Conservation (phyloP, 1,284 basidiomycete species). For the Cryptococcus hybrid region DNA sequence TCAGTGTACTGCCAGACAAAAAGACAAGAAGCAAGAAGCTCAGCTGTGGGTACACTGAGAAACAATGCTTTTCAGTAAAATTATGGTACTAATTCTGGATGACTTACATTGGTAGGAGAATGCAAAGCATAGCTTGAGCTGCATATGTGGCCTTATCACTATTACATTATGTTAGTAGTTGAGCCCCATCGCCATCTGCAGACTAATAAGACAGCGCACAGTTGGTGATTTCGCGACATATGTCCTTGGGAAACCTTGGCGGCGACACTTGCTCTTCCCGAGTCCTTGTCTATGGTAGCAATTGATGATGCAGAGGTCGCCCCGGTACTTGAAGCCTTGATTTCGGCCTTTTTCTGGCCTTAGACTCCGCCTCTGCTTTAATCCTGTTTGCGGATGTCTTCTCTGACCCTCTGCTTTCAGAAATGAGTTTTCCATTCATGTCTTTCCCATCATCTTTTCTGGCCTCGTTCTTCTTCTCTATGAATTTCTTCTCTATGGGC, state of each 20-base stretch:
- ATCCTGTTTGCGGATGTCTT: conserved; percentile 9
- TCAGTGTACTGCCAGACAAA: conserved; percentile 20
- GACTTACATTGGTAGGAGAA: conserved; percentile 25
- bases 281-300: neutral
- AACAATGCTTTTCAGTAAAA: neutral
- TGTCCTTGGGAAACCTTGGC: neutral
- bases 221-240: conserved; percentile 16
- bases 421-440: neutral
- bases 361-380: conserved; percentile 15
- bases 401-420: conserved; percentile 7
- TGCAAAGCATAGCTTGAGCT: conserved; percentile 24
- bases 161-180: neutral
- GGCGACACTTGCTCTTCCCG: no score
- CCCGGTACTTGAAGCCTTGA: conserved; percentile 1
- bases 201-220: conserved; percentile 14
- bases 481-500: neutral
- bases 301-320: neutral
- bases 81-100: neutral
- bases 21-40: conserved; percentile 19
- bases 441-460: conserved; percentile 2
- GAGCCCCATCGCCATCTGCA: neutral
- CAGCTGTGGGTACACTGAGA: conserved; percentile 20
- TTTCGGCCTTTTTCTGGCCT: conserved; percentile 8
- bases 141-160: conserved; percentile 30
- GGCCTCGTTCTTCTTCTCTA: conserved; percentile 2